Percentiles rank a stretch among this genome's conserved stretches.
phyloP scores from a whole-genome alignment of 2,329 filamentous ascomycete genomes.

The Aspergillus aculeatus region DNA sequence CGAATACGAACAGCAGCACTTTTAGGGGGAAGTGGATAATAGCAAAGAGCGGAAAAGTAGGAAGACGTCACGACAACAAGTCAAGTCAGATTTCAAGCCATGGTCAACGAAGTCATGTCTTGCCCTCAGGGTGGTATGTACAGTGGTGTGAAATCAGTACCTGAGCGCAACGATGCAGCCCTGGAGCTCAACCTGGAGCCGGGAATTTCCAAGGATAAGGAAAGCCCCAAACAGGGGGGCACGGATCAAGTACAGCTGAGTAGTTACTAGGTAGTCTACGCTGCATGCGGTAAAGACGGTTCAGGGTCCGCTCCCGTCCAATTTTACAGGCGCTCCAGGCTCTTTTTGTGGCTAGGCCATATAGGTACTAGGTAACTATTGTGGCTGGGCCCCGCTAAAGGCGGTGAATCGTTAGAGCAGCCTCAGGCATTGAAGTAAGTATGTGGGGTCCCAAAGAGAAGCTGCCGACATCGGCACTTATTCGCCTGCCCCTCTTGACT shows the following conservation, averaged over 20 bases:
- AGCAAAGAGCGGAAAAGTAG: background rate
- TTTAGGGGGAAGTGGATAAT: background rate
- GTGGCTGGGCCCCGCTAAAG: no score
- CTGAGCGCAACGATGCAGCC: no score
- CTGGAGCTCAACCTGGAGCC: no score
- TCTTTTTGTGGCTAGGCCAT: background rate
- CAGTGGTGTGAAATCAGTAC: background rate
- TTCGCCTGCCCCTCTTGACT: conserved; percentile 8
- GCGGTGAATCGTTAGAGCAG: background rate
- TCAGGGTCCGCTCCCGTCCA: background rate
- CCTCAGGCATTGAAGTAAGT: background rate
- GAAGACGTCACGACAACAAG: background rate
- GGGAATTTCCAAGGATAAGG: no score
- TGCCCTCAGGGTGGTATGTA: no score
- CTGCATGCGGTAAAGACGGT: background rate
- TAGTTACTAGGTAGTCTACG: background rate
- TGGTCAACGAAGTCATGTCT: background rate
- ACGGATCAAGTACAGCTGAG: background rate
- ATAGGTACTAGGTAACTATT: no score
- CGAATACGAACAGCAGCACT: background rate
- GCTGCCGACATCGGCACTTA: conserved; percentile 7
- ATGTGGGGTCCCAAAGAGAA: background rate
- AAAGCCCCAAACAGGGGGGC: background rate
- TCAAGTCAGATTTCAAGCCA: background rate
- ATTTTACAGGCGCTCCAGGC: background rate